phyloP scores from a whole-genome alignment of 768 basidiomycete species.

The Calocybe cyanea region DNA sequence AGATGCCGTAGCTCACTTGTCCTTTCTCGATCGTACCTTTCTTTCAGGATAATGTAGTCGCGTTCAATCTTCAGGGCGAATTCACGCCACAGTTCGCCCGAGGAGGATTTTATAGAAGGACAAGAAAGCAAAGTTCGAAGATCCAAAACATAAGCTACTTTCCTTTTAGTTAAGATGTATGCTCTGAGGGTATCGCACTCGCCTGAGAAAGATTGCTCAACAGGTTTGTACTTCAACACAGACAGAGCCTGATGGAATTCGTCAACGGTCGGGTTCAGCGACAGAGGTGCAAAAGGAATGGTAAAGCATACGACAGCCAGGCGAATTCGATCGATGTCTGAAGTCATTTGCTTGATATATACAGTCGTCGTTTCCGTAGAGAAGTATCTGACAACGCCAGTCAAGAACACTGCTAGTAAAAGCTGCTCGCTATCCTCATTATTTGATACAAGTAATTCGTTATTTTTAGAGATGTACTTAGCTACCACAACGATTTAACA shows the following conservation, averaged over 20 bases:
- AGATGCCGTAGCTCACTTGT: conserved; percentile 30
- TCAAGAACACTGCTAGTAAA: too few species aligned
- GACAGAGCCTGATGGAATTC: conserved; percentile 37
- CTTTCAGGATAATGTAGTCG: conserved; percentile 32
- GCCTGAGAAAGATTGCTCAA: conserved; percentile 38
- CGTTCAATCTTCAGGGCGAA: conserved; percentile 40
- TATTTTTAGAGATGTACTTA: too few species aligned
- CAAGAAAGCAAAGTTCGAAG: conserved; percentile 32
- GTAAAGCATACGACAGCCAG: conserved; percentile 31
- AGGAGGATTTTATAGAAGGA: conserved; percentile 16
- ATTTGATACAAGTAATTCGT: too few species aligned
- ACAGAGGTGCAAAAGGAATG: conserved; percentile 12
- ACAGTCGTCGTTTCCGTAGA: too few species aligned
- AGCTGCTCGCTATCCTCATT: too few species aligned
- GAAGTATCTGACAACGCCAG: too few species aligned
- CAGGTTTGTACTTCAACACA: conserved; percentile 42
- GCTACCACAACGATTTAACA: too few species aligned
- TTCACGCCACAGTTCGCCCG: conserved; percentile 33
- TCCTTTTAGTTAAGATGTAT: not conserved
- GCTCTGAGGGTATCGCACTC: conserved; percentile 7
- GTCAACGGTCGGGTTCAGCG: conserved; percentile 1
- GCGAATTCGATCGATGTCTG: conserved; percentile 31
- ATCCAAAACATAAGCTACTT: conserved; percentile 42
- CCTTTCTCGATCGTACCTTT: conserved; percentile 37
- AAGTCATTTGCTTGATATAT: too few species aligned